Conservation (phyloP, 2,329 filamentous ascomycete species). For the Beauveria brongniartii region DNA sequence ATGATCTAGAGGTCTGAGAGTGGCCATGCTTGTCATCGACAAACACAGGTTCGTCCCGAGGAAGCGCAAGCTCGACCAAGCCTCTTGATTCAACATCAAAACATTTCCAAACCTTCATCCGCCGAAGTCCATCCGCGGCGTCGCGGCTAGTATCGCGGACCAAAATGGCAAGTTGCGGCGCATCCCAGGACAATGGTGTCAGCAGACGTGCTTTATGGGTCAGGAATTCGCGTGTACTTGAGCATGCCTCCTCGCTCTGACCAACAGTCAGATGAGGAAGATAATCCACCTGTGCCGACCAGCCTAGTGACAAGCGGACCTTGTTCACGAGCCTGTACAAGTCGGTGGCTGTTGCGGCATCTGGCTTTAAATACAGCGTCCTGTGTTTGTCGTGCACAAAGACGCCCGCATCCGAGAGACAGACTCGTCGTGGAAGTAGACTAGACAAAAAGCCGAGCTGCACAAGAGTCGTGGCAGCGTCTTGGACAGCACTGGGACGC, state of each 20-base stretch:
- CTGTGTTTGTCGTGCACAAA: conserved; percentile 43
- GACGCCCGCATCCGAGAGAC: conserved; percentile 24
- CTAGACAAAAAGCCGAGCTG: conserved; percentile 12
- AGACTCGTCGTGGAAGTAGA: neutral
- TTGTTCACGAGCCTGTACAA: conserved; percentile 19
- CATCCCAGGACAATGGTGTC: conserved; percentile 39
- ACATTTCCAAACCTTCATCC: conserved; percentile 51
- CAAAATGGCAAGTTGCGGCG: conserved; percentile 43
- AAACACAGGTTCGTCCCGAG: neutral
- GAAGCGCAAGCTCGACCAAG: neutral
- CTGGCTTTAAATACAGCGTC: conserved; percentile 38
- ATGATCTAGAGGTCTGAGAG: neutral
- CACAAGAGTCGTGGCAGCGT: conserved; percentile 28
- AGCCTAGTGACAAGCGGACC: conserved; percentile 30
- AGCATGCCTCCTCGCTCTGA: conserved; percentile 41
- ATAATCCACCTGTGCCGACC: conserved; percentile 21
- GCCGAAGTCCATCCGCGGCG: conserved; percentile 24
- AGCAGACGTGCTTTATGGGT: conserved; percentile 44
- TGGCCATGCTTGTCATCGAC: neutral
- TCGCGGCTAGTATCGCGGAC: conserved; percentile 33
- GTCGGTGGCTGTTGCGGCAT: conserved; percentile 4
- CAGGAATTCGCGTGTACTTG: conserved; percentile 40
- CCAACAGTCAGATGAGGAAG: conserved; percentile 51
- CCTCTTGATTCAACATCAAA: conserved; percentile 27
- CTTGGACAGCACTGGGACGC: conserved; percentile 33